A percentile compares a stretch with the other conserved stretches of the same genome.
Evolutionary conservation across 805 yeast genomes (phyloP).

Genomic region (Saccharomycopsis sp.): DNA sequence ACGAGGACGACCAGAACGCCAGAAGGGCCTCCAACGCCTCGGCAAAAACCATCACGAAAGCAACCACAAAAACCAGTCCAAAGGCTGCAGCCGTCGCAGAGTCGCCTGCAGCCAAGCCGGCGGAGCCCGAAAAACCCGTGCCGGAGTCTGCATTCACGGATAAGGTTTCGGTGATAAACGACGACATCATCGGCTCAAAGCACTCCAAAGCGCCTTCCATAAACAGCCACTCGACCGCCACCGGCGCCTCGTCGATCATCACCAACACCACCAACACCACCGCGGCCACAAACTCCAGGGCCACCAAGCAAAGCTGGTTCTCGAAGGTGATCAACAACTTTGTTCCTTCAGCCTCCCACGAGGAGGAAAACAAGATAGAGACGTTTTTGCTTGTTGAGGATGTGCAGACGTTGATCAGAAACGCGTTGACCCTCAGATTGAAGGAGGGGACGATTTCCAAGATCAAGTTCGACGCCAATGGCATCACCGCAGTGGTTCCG

Average conservation of each 20-base stretch:
- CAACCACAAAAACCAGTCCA: conserved; percentile 7
- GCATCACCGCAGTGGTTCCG: conserved; percentile 43
- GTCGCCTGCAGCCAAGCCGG: not conserved
- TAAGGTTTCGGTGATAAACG: not conserved
- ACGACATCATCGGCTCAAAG: conserved; percentile 9
- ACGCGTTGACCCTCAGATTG: conserved; percentile 39
- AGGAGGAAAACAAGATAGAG: conserved; percentile 20
- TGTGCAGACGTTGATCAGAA: conserved; percentile 27
- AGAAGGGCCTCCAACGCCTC: not conserved
- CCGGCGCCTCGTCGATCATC: conserved; percentile 11
- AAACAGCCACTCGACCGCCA: conserved; percentile 1
- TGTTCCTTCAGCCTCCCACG: conserved; percentile 22
- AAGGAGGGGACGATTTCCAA: conserved; percentile 43
- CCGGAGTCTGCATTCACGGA: not conserved
- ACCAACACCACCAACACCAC: conserved; percentile 8
- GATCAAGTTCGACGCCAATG: conserved; percentile 37
- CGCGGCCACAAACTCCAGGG: not conserved
- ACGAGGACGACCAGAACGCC: not conserved
- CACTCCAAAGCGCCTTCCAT: conserved; percentile 19
- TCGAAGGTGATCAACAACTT: conserved; percentile 32
- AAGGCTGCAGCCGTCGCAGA: conserved; percentile 6
- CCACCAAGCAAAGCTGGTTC: conserved; percentile 31
- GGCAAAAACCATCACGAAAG: not conserved
- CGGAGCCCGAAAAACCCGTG: too few relatives aligned
- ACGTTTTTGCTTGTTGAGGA: conserved; percentile 17